phyloP scores from a whole-genome alignment of 495 filamentous ascomycete species.

The Peziza echinospora region DNA sequence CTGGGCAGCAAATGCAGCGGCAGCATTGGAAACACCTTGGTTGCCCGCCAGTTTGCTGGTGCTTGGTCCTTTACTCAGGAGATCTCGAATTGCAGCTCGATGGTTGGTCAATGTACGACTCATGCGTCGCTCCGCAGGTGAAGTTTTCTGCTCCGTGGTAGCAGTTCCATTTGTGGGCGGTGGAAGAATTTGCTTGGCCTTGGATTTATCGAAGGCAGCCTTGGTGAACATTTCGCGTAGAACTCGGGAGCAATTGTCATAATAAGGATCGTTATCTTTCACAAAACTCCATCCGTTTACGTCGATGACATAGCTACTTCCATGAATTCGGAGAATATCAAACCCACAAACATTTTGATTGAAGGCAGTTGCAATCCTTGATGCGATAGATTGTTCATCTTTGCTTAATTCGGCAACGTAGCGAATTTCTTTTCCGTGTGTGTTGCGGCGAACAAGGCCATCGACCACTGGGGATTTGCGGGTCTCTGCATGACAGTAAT shows the following conservation, averaged over 20 bases:
- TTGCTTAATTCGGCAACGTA: conserved; percentile 69
- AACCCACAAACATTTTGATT: conserved; percentile 93
- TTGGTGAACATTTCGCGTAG: conserved; percentile 65
- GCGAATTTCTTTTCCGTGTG: conserved; percentile 87
- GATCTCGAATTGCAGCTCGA: conserved; percentile 28
- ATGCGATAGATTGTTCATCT: conserved; percentile 68
- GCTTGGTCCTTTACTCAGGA: conserved; percentile 38
- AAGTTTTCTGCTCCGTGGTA: background rate
- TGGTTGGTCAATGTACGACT: conserved; percentile 6
- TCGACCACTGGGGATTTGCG: conserved; percentile 94
- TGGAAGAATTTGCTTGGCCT: conserved; percentile 19
- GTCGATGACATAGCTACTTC: conserved; percentile 91
- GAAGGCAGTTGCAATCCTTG: conserved; percentile 76
- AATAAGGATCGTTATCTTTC: conserved; percentile 98
- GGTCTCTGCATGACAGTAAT: conserved; percentile 91
- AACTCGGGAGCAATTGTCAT: conserved; percentile 71
- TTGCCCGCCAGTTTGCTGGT: conserved; percentile 36
- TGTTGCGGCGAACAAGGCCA: conserved; percentile 84
- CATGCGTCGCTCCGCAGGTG: background rate
- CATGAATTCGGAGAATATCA: conserved; percentile 68
- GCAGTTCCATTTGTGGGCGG: background rate
- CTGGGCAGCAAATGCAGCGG: conserved; percentile 23
- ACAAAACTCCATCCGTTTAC: conserved; percentile 99
- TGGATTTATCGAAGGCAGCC: conserved; percentile 40
- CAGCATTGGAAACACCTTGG: conserved; percentile 24